These are phyloP conservation scores for Lecanicillium sp. DNA, from an alignment of 2,329 filamentous ascomycete species.

Conservation along the genomic window DNA sequence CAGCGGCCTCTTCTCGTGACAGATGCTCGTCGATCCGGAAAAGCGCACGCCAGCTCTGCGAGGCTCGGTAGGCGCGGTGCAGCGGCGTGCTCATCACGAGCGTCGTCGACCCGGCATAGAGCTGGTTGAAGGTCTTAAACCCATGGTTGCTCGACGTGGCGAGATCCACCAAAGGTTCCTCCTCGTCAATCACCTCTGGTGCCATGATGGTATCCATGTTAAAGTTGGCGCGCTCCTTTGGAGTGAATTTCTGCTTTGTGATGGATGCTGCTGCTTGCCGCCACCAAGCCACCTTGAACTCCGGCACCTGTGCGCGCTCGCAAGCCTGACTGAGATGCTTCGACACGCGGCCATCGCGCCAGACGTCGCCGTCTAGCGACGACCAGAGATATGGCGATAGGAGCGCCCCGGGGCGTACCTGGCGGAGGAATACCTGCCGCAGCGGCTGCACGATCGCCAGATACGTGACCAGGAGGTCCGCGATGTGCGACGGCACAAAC, in stretches of 20 bases:
- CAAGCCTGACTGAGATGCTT: constrained; percentile 3
- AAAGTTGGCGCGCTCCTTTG: constrained; percentile 7
- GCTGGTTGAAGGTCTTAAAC: constrained; percentile 6
- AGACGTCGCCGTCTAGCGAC: constrained; percentile 1
- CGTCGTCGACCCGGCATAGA: constrained; percentile 5
- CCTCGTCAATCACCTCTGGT: constrained; percentile 3
- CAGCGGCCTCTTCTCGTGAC: constrained; percentile 2
- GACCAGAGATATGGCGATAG: constrained; percentile 1
- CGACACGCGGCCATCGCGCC: not conserved
- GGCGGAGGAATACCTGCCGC: constrained; percentile 6
- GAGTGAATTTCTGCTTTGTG: constrained; percentile 8
- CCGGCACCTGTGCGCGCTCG: constrained; percentile 1
- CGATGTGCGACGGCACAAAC: constrained; percentile 4
- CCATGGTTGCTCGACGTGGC: constrained; percentile 5
- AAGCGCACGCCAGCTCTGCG: constrained; percentile 3
- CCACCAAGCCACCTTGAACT: constrained; percentile 8
- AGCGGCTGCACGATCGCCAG: constrained; percentile 4
- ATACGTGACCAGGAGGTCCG: constrained; percentile 3
- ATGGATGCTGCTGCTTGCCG: constrained; percentile 5
- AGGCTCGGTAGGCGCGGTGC: constrained; percentile 2
- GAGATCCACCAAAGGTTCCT: constrained; percentile 2
- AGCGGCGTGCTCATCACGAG: constrained; percentile 8
- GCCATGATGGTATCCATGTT: constrained; percentile 1
- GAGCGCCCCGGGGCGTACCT: not conserved
- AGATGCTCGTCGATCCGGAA: constrained; percentile 6